A percentile compares a stretch with the other conserved stretches of the same genome.
Conservation (phyloP, 78 protist species). For the Isochrysis galbana region DNA sequence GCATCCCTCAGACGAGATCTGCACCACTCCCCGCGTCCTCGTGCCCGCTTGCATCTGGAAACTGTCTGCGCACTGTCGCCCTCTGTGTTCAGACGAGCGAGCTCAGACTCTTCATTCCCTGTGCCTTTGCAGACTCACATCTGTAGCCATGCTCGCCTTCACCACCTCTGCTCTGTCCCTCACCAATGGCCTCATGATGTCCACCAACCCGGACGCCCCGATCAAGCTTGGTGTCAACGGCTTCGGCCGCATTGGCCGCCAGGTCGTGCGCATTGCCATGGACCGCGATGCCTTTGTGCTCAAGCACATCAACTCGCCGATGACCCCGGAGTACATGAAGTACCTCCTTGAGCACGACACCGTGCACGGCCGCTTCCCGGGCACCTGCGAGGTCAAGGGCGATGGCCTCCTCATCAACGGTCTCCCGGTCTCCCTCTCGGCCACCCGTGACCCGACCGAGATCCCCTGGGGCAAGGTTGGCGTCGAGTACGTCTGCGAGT, state of each 20-base stretch:
- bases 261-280: constrained; percentile 77
- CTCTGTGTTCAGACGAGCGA: no score
- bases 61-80: no score
- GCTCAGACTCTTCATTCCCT: no score
- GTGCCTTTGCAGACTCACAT: no score
- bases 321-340: constrained; percentile 84
- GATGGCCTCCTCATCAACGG: constrained; percentile 86
- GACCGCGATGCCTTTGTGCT: constrained; percentile 76
- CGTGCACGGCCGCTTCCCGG: constrained; percentile 90
- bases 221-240: constrained; percentile 86
- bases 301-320: constrained; percentile 90
- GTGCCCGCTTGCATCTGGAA: no score
- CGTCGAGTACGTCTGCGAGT: constrained; percentile 91
- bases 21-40: no score
- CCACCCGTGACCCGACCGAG: constrained; percentile 74
- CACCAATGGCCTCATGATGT: background rate
- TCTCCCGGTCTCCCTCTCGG: constrained; percentile 61
- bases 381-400: constrained; percentile 52
- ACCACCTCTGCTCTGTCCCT: background rate
- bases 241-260: constrained; percentile 98
- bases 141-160: no score
- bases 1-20: no score
- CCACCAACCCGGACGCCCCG: constrained; percentile 5
- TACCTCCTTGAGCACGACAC: constrained; percentile 88
- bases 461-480: constrained; percentile 48